These are phyloP conservation scores for Coix lacrymajobi DNA, from an alignment of 176 grass and related monocot genomes.

Conservation along the genomic window DNA sequence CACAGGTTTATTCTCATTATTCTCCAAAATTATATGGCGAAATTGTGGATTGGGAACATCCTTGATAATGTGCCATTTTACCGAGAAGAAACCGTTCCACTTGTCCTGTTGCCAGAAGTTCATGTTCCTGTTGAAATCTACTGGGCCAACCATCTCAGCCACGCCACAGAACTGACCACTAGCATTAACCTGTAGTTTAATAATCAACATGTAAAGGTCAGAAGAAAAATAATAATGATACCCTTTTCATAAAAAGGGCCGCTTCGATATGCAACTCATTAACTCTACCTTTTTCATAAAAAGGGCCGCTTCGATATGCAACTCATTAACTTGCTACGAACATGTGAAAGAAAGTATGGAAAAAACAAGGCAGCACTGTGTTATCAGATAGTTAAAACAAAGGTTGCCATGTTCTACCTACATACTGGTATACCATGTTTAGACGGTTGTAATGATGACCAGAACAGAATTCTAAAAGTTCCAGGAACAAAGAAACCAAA, in stretches of 20 bases:
- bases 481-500: constrained; percentile 1
- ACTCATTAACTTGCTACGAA: not conserved
- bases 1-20: constrained; percentile 92
- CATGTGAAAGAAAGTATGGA: not conserved
- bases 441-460: not conserved
- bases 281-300: too few species aligned
- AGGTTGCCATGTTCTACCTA: not conserved
- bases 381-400: not conserved
- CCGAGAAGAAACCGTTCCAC: constrained; percentile 86
- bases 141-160: constrained; percentile 82
- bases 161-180: constrained; percentile 93
- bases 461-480: not conserved
- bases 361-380: not conserved
- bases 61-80: constrained; percentile 97
- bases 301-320: not conserved
- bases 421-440: not conserved
- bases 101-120: constrained; percentile 98
- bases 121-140: constrained; percentile 89
- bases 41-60: constrained; percentile 92
- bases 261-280: not conserved
- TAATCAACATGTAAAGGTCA: constrained; percentile 6
- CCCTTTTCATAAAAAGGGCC: not conserved
- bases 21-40: constrained; percentile 94
- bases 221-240: not conserved
- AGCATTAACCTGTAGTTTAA: constrained; percentile 68